These are phyloP conservation scores for Histomonas meleagridis DNA, from an alignment of 208 protist genomes.

Conservation along the genomic window DNA sequence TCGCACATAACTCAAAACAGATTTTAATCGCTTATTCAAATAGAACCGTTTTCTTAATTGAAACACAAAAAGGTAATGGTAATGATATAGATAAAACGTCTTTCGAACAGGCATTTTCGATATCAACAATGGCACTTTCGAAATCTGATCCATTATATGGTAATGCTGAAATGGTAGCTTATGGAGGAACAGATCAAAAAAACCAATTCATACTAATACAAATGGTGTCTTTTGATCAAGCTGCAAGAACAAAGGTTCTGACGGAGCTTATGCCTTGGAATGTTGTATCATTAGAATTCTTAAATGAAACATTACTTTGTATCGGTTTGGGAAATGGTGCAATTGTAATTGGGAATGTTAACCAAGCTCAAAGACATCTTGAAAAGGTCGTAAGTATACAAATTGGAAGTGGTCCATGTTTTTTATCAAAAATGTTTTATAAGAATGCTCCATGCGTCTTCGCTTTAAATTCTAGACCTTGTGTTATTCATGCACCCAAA, in stretches of 20 bases:
- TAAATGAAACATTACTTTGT: not conserved
- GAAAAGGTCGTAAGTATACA: not conserved
- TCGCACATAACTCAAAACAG: not conserved
- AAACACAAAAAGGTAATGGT: not conserved
- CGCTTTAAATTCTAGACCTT: not conserved
- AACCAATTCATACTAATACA: not conserved
- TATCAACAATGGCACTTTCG: not conserved
- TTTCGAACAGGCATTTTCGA: not conserved
- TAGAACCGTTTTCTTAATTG: not conserved
- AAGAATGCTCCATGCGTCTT: not conserved
- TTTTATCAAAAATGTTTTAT: not conserved
- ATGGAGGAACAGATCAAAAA: not conserved
- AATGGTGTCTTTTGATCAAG: not conserved
- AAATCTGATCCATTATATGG: not conserved
- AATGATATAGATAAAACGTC: not conserved
- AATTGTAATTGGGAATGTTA: not conserved
- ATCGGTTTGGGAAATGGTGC: not conserved
- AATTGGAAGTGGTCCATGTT: not conserved
- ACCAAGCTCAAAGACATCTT: not conserved
- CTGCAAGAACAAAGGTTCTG: not conserved
- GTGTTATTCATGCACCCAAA: not conserved
- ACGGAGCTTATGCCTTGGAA: not conserved
- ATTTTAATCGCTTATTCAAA: not conserved
- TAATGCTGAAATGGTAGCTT: not conserved
- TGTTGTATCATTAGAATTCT: not conserved